Percentiles rank a stretch among this genome's conserved stretches.
Evolutionary conservation across 192 early-diverging fungal genomes (phyloP).

Genomic region (Funneliformis mosseae): DNA sequence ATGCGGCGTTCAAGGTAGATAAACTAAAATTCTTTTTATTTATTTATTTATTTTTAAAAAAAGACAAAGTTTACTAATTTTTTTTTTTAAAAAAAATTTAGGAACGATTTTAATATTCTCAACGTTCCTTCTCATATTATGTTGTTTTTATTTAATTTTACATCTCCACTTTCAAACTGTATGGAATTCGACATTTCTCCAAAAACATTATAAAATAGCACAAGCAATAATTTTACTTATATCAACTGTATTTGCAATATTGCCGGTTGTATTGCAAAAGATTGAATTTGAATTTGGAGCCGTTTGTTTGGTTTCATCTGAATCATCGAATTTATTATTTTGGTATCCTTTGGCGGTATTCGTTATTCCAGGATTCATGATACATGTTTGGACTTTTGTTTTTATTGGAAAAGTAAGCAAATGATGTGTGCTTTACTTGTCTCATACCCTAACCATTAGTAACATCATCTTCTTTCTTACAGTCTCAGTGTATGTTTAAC

Average conservation of each 20-base stretch:
- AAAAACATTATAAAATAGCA: not conserved
- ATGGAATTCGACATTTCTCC: not conserved
- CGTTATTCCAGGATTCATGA: not conserved
- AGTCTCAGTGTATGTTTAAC: not conserved
- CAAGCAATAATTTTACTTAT: not conserved
- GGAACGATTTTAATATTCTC: not conserved
- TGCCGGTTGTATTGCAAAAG: not conserved
- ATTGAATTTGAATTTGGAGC: conserved; percentile 14
- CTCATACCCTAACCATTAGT: not conserved
- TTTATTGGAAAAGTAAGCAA: not conserved
- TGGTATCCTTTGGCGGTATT: not conserved
- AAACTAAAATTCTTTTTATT: not conserved
- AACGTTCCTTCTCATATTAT: not conserved
- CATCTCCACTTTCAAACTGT: conserved; percentile 17
- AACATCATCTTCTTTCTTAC: not conserved
- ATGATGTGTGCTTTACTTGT: not conserved
- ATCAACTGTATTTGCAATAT: not conserved
- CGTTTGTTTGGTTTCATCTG: not conserved
- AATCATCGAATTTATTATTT: not conserved
- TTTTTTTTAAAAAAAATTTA: not conserved
- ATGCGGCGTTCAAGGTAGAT: conserved; percentile 1
- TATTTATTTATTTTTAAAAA: not conserved
- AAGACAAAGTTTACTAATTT: not conserved
- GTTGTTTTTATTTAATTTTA: conserved; percentile 14
- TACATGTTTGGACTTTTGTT: conserved; percentile 12